A percentile compares a stretch with the other conserved stretches of the same genome.
Conservation (phyloP, 768 basidiomycete genomes). For the Dentipellis fragilis region DNA sequence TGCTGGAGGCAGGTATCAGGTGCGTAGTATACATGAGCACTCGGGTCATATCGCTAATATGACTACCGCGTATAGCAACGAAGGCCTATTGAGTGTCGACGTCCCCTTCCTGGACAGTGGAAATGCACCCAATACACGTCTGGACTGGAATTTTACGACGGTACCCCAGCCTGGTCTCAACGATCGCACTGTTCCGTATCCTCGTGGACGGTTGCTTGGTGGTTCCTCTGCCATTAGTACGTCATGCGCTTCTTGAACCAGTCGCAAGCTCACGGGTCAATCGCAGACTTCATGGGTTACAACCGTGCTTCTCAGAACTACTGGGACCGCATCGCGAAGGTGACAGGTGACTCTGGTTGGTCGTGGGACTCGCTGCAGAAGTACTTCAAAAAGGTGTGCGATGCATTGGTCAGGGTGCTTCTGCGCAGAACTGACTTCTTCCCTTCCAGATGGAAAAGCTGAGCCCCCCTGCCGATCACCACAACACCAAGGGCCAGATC, state of each 20-base stretch:
- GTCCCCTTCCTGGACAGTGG: background rate
- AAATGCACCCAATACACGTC: constrained; percentile 1
- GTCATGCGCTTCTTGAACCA: background rate
- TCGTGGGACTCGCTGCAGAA: constrained; percentile 11
- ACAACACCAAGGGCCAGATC: constrained; percentile 16
- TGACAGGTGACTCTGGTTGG: constrained; percentile 11
- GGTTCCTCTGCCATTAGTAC: constrained; percentile 12
- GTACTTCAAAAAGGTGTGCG: constrained; percentile 2
- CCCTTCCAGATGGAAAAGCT: background rate
- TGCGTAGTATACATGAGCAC: constrained; percentile 15
- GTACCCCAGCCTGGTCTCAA: constrained; percentile 8
- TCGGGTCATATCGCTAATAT: background rate
- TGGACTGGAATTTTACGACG: constrained; percentile 15
- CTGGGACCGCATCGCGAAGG: constrained; percentile 10
- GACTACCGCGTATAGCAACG: background rate
- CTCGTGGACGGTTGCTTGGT: constrained; percentile 12
- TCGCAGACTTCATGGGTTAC: constrained; percentile 5
- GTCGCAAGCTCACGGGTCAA: background rate
- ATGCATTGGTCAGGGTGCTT: background rate
- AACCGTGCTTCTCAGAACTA: constrained; percentile 11
- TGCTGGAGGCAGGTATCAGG: constrained; percentile 13
- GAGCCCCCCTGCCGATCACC: constrained; percentile 1
- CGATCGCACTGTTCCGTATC: constrained; percentile 9
- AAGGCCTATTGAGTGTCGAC: background rate
- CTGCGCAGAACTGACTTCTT: background rate